A percentile compares a stretch with the other conserved stretches of the same genome.
phyloP scores from a whole-genome alignment of 257 asterid species.

The Nicotiana attenuata region DNA sequence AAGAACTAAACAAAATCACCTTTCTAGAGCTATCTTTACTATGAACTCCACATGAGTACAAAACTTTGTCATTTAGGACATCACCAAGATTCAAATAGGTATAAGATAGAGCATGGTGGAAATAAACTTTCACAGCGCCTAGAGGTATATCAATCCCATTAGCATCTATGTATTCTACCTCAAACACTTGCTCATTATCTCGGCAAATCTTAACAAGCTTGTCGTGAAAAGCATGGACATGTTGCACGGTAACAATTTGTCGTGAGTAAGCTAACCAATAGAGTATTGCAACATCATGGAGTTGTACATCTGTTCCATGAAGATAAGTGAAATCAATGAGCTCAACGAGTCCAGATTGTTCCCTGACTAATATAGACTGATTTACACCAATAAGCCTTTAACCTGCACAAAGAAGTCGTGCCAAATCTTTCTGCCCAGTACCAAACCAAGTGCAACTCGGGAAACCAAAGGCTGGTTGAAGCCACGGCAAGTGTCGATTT shows the following conservation, averaged over 20 bases:
- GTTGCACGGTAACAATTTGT: neutral
- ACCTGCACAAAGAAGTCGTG: too few relatives aligned
- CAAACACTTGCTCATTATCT: neutral
- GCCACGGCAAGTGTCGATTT: too few relatives aligned
- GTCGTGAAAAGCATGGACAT: neutral
- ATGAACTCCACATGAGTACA: conserved; percentile 42
- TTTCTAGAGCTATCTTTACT: conserved; percentile 42
- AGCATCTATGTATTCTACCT: neutral
- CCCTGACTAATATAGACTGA: too few relatives aligned
- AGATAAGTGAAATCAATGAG: too few relatives aligned
- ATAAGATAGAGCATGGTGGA: conserved; percentile 58
- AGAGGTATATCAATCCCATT: neutral
- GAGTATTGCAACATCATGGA: neutral
- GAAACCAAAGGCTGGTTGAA: too few relatives aligned
- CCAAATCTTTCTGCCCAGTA: too few relatives aligned
- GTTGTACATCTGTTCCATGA: neutral
- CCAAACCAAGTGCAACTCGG: too few relatives aligned
- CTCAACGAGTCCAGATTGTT: too few relatives aligned
- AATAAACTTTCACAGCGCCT: conserved; percentile 20
- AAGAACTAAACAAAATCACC: conserved; percentile 51
- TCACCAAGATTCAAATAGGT: conserved; percentile 47
- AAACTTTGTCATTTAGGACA: conserved; percentile 21
- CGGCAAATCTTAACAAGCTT: neutral
- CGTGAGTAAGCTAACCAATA: neutral
- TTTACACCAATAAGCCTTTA: too few relatives aligned